Base-by-base conservation (phyloP, 2,329 filamentous ascomycete genomes). In the Penicillium sp. region DNA sequence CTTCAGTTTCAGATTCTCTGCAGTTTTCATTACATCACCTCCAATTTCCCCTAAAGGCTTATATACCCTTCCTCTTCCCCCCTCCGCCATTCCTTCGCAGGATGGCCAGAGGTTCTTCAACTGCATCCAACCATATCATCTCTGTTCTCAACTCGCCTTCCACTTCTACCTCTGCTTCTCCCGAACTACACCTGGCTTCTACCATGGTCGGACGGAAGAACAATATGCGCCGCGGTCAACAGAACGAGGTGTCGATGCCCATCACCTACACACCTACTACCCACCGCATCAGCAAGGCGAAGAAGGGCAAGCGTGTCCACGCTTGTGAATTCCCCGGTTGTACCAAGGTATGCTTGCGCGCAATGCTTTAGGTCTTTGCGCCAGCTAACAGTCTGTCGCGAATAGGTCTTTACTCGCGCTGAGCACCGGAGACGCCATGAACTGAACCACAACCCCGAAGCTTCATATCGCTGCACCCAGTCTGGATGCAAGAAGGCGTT, bases 221-320 rank as follows among this genome's bases (percentile, higher is more conserved):
- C 39, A 55, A 37, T 28, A 61, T 60, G 56, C 56, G 52, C 47
- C 50, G 51, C 47, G 57, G 45, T 43, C 37, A 54, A n/a, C 47
- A 55, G 26, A 10, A 51, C 16, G 61, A 64, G 20, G 52, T 58
- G 29, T 47, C 58, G 17, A 41, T 63, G 41, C 57, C 63, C 13
- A 54, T 69, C 32, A 66, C 65, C 37, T 72, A 70, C 41, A 73
- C 70, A 17, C 70, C 70, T 14, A 72, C 69, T 13, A 72, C 70
- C 23, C 65, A 65, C 47, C 66, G 70, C 34, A 64, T 72, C 47
- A 73, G 70, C 57, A 73, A 72, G 51, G 70, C 70, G 9, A 73
- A 71, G 57, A 73, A 73, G 52, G 70, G 70, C 18, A 72, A 72
- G 53, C 65, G 68, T 35, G 70, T 73, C 10, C 70, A 73, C 48